These are phyloP conservation scores for Poa annua DNA, from an alignment of 176 grass and related monocot species.

Conservation along the genomic window DNA sequence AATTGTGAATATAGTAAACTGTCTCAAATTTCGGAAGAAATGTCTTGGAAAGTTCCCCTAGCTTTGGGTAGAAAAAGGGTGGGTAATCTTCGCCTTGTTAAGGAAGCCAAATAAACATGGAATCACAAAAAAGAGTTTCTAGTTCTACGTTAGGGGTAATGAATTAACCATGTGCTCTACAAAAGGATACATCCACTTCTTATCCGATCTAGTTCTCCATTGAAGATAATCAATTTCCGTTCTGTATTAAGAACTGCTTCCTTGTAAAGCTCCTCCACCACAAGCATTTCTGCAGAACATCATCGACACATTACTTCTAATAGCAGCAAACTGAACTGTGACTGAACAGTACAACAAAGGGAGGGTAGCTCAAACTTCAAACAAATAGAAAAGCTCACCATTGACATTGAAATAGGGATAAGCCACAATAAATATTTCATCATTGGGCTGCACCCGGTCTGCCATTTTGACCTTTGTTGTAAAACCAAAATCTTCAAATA, in stretches of 20 bases:
- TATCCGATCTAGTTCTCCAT: conserved; percentile 95
- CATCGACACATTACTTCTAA: conserved; percentile 15
- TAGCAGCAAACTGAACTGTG: conserved; percentile 19
- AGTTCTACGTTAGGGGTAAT: background rate
- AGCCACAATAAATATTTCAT: conserved; percentile 86
- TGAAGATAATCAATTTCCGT: conserved; percentile 88
- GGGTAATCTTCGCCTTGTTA: conserved; percentile 86
- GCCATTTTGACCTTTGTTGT: conserved; percentile 85
- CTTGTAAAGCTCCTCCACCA: conserved; percentile 95
- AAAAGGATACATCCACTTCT: conserved; percentile 98
- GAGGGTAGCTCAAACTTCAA: conserved; percentile 3
- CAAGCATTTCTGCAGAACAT: conserved; percentile 80
- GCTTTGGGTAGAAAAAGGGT: conserved; percentile 94
- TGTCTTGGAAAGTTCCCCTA: conserved; percentile 72
- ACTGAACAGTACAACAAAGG: background rate
- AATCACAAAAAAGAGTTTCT: background rate
- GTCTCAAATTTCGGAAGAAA: conserved; percentile 95
- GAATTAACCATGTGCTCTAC: background rate
- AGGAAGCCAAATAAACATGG: conserved; percentile 44
- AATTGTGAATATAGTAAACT: conserved; percentile 97
- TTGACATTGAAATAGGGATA: conserved; percentile 99
- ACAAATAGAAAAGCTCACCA: conserved; percentile 50
- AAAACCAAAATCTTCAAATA: conserved; percentile 98
- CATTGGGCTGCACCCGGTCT: conserved; percentile 75
- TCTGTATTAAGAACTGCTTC: conserved; percentile 71